A percentile compares a stretch with the other conserved stretches of the same genome.
Evolutionary conservation across 441 rosid genomes (phyloP).

Genomic region (Arabidopsis lyrata): DNA sequence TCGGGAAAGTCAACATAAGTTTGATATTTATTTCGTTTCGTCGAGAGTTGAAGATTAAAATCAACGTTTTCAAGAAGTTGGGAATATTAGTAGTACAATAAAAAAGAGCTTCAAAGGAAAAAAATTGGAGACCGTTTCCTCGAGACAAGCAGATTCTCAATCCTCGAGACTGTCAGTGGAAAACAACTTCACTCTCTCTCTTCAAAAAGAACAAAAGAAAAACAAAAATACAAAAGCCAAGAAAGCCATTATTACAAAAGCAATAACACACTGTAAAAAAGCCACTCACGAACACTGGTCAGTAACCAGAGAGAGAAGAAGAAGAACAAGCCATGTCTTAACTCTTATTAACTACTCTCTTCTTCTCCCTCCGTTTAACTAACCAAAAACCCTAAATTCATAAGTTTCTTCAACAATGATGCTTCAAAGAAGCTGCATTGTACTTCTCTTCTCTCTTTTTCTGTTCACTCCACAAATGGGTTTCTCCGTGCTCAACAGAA

Average conservation of each 20-base stretch:
- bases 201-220: conserved; percentile 46
- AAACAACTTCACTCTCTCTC: conserved; percentile 19
- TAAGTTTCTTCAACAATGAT: conserved; percentile 38
- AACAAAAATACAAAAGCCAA: conserved; percentile 27
- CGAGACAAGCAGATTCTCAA: conserved; percentile 52
- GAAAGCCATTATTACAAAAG: conserved; percentile 39
- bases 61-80: too few species aligned
- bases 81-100: too few species aligned
- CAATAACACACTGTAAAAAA: conserved; percentile 41
- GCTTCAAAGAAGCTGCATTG: conserved; percentile 67
- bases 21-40: too few species aligned
- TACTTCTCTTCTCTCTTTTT: conserved; percentile 53
- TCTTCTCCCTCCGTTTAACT: conserved; percentile 19
- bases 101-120: conserved; percentile 23
- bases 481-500: conserved; percentile 59
- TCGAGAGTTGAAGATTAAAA: too few species aligned
- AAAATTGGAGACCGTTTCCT: conserved; percentile 50
- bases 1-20: too few species aligned
- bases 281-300: conserved; percentile 37
- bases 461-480: conserved; percentile 45
- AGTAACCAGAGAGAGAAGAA: conserved; percentile 7
- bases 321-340: conserved; percentile 33
- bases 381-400: conserved; percentile 16
- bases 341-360: conserved; percentile 23
- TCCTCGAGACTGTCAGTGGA: conserved; percentile 47